These are phyloP conservation scores for Xylariomycetidae sp. DNA, from an alignment of 2,329 filamentous ascomycete genomes.

Conservation along the genomic window DNA sequence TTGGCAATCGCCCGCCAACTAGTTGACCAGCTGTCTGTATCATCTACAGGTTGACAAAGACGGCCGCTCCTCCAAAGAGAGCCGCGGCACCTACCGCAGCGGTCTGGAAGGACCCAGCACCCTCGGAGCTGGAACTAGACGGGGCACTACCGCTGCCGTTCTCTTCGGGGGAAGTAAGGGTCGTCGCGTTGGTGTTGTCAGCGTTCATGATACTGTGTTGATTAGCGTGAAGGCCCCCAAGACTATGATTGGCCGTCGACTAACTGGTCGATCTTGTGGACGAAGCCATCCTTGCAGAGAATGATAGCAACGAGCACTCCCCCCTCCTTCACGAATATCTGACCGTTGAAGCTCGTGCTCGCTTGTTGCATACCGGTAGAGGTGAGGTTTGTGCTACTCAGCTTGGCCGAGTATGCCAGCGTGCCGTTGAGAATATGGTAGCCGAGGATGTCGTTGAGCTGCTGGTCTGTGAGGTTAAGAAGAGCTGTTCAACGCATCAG, in stretches of 20 bases:
- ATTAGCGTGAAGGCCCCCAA: slow-evolving; percentile 1
- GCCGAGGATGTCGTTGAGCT: slow-evolving; percentile 49
- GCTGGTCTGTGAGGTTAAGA: too few relatives aligned
- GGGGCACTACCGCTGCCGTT: slow-evolving; percentile 42
- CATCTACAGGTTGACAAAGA: slow-evolving; percentile 16
- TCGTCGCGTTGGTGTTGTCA: slow-evolving; percentile 42
- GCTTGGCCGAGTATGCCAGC: slow-evolving; percentile 45
- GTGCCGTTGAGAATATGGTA: slow-evolving; percentile 60
- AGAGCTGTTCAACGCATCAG: too few relatives aligned
- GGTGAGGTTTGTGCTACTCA: slow-evolving; percentile 23
- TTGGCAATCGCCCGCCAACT: too few relatives aligned
- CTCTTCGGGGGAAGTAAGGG: slow-evolving; percentile 51
- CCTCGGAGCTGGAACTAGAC: slow-evolving; percentile 45
- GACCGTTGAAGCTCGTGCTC: slow-evolving; percentile 34
- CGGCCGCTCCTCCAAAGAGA: slow-evolving; percentile 21
- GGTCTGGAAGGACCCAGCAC: slow-evolving; percentile 26
- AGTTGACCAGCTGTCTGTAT: too few relatives aligned
- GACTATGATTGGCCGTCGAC: slow-evolving; percentile 13
- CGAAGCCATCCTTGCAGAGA: slow-evolving; percentile 50
- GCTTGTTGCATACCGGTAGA: slow-evolving; percentile 44
- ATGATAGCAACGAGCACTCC: slow-evolving; percentile 44
- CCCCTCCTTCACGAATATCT: slow-evolving; percentile 45
- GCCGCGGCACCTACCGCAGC: slow-evolving; percentile 33
- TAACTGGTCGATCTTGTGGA: slow-evolving; percentile 55
- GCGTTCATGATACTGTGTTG: slow-evolving; percentile 51